Base-by-base conservation (phyloP, 495 filamentous ascomycete species). In the Xeromyces bisporus region DNA sequence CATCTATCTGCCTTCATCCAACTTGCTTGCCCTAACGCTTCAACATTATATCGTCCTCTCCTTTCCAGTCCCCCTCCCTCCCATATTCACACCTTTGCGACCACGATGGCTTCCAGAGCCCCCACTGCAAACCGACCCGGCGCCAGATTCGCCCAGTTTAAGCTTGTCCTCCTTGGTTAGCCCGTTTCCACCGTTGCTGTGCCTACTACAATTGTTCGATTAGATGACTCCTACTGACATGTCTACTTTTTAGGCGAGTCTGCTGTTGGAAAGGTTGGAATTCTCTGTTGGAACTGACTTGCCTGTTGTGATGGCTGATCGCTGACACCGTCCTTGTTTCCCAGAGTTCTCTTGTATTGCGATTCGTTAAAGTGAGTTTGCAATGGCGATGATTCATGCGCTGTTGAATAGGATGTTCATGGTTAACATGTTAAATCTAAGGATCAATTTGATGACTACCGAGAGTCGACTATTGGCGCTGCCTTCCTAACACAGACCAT, bases 361-460 rank as follows among this genome's bases (percentile, higher is more conserved):
- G 89, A 64, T 97, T 97, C 50, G 89, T 97, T 38, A 97, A 97
- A 69, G 87, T 93, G 44, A 56, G 55, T 43, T 21, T 4, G 9
- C 20, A 21, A 9, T 21, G 20, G 20, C 20, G 20, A 21, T 9
- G n/a, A n/a, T n/a, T n/a, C n/a, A n/a, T 18, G 4, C 27, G 18
- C 20, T 7, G 17, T 6, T 2, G 11, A 29, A 21, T 12, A 16
- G 20, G 9, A 6, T 15, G 7, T 7, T 23, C 8, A 18, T 28
- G 7, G 27, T 28, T 3, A 18, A 16, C 28, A 21, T 55, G 16
- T 47, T 24, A 21, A 3, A 24, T 10, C 31, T 38, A 40, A 93
- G 87, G 89, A 97, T 55, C 89, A 97, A 89, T 97, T 97, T 58
- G 89, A 97, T 64, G 89, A 92, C 52, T 97, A 94, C 64, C 73